Evolutionary conservation across 1,284 basidiomycete species (phyloP), one percentile per base, ranked within the genome.

Genomic region (Cutaneotrichosporon curvatum): DNA sequence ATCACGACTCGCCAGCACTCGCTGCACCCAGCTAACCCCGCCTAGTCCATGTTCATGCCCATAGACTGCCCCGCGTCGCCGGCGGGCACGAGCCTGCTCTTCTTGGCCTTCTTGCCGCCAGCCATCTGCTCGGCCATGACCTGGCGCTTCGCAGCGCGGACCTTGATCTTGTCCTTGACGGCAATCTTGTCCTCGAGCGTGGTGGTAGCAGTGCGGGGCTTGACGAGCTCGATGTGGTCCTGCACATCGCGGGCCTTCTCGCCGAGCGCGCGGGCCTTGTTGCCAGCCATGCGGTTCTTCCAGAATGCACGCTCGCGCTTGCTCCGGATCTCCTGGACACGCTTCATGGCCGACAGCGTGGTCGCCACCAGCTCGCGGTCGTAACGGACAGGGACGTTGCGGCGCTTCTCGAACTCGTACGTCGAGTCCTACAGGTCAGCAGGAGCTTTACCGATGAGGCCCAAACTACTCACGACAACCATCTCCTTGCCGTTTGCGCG

Each of bases 401-500:
- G 82, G 60, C 95, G 83, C 76, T 99, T 99, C 78, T 99, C 95
- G 70, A 99, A 99, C 68, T 97, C 92, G 70, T 97, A 89, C 2
- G 94, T 98, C 1, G 92, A 87, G 75, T 99, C 95, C 90, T 94
- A 55, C 43, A 28, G 38, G 37, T 48, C 28, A 51, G 50, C 16
- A 28, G 25, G n/a, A n/a, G 8, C 25, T 28, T 28, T 12, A 7
- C 7, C 25, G n/a, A n/a, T n/a, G n/a, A n/a, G n/a, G n/a, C n/a
- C n/a, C n/a, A n/a, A n/a, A n/a, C n/a, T n/a, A 73, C 86, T 71
- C 65, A 92, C 90, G 64, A 99, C 87, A 12, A 88, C 94, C 95
- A 99, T 99, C 76, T 99, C 95, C 76, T 98, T 99, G 56, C 95
- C 95, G 50, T 91, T 88, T 20, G 95, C 90, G 72, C 94, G 96